Base-by-base conservation (phyloP, 2,329 filamentous ascomycete species). In the Pyrenophora tritici-repentis region DNA sequence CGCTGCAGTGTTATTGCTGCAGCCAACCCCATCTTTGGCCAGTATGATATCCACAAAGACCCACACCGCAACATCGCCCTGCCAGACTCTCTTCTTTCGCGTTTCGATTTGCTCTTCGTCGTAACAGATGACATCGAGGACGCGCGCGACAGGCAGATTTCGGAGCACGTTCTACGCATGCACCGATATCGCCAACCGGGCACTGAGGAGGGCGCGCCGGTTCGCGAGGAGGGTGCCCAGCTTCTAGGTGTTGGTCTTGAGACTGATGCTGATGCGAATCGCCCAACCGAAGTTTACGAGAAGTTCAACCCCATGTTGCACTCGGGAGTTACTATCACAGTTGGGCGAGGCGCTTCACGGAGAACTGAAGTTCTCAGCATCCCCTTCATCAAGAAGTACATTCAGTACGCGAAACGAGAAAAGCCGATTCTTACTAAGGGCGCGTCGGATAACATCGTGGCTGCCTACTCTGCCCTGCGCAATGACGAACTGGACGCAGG, bases 81-180 rank as follows among this genome's bases (percentile, higher is more conserved):
- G 10, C 94, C 94, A 0, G 94, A 99, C 73, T 99, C 94, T 3
- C 84, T 99, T 0, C 82, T 99, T 6, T 97, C 94, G 4, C 94
- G 94, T 89, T 99, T 99, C 73, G 94, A 99, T 86, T 81, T 99
- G 64, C 81, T 99, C 2, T 99, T 99, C 69, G 89, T 99, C 39
- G 92, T 99, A 37, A 99, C 94, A 1, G 94, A 99, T 72, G 94
- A 99, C 67, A 97, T 99, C 58, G 93, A 99, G 67, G 94, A 99
- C 70, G 86, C 90, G 2, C 84, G 91, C 42, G 94, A 99, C 75
- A 84, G 94, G 40, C 87, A 91, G 68, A 85, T 99, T 10, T 97
- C 93, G 0, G 94, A 99, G 75, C 94, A 99, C 68, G 94, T 99
- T 49, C 81, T 99, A 26, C 90, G 93, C 50, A 97, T 97, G 92